Evolutionary conservation across 371 early-diverging fungal species (phyloP).

Genomic region (Lichtheimia ramosa): DNA sequence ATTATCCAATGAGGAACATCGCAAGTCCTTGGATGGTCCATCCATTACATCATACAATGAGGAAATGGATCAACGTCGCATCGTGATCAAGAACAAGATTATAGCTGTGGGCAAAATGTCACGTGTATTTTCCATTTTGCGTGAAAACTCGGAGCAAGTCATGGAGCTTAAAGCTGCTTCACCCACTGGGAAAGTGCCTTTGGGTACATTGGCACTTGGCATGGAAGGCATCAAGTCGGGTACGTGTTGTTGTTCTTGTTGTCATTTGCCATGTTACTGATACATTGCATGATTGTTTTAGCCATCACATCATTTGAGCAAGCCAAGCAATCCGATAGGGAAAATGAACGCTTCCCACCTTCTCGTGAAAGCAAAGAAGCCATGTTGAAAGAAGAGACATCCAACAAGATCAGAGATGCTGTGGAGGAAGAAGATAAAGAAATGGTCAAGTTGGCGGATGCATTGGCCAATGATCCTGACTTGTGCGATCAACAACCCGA

Average conservation of each 20-base stretch:
- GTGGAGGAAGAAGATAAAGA: constrained; percentile 32
- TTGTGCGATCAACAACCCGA: background rate
- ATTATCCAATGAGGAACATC: constrained; percentile 29
- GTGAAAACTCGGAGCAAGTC: constrained; percentile 88
- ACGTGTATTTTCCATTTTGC: constrained; percentile 82
- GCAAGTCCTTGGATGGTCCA: constrained; percentile 4
- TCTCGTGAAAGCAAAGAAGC: constrained; percentile 53
- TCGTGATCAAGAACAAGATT: constrained; percentile 87
- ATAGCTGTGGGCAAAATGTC: constrained; percentile 91
- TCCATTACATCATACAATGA: constrained; percentile 8
- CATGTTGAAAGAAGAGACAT: constrained; percentile 46
- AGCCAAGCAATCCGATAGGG: constrained; percentile 82
- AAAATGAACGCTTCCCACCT: constrained; percentile 94
- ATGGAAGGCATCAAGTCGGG: constrained; percentile 86
- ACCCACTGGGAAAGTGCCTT: constrained; percentile 78
- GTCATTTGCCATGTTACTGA: too few species aligned
- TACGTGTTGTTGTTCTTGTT: too few species aligned
- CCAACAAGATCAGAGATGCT: constrained; percentile 44
- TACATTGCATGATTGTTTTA: constrained; percentile 8
- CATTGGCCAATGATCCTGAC: constrained; percentile 11
- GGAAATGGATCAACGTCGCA: constrained; percentile 58
- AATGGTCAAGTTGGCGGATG: constrained; percentile 15
- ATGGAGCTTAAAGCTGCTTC: constrained; percentile 88
- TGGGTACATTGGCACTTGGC: constrained; percentile 85
- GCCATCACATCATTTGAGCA: constrained; percentile 92